These are phyloP conservation scores for Amanita molliuscula DNA, from an alignment of 768 basidiomycete species.

Conservation along the genomic window DNA sequence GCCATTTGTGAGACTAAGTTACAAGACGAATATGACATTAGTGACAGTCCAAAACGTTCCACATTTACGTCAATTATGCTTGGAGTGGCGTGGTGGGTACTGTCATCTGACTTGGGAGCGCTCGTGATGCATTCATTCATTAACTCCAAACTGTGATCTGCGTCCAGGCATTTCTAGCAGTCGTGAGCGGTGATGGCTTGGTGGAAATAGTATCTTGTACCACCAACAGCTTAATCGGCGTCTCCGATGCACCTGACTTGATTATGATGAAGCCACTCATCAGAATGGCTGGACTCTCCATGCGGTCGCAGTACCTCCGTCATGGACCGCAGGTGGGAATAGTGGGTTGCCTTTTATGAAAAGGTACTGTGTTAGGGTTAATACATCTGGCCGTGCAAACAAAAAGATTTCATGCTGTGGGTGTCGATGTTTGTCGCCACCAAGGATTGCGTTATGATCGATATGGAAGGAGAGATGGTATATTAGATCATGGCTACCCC, in stretches of 20 bases:
- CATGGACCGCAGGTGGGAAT: too few species aligned
- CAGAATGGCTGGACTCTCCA: background rate
- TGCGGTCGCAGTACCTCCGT: too few species aligned
- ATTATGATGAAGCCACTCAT: background rate
- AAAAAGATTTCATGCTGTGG: background rate
- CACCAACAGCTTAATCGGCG: background rate
- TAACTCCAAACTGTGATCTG: background rate
- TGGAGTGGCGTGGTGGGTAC: background rate
- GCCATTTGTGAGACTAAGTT: background rate
- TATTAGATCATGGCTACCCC: constrained; percentile 4
- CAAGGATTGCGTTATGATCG: background rate
- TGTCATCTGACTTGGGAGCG: background rate
- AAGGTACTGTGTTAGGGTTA: background rate
- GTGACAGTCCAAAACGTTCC: background rate
- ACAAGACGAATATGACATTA: background rate
- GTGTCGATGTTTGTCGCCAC: background rate
- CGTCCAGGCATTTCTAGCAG: background rate
- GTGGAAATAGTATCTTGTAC: background rate
- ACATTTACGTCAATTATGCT: background rate
- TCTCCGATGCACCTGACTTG: background rate
- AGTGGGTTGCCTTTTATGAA: too few species aligned
- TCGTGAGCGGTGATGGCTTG: background rate
- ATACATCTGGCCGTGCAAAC: background rate
- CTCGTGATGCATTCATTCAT: background rate
- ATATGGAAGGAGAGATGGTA: background rate